These are phyloP conservation scores for Periconia digitata DNA, from an alignment of 2,329 filamentous ascomycete genomes.

Conservation along the genomic window DNA sequence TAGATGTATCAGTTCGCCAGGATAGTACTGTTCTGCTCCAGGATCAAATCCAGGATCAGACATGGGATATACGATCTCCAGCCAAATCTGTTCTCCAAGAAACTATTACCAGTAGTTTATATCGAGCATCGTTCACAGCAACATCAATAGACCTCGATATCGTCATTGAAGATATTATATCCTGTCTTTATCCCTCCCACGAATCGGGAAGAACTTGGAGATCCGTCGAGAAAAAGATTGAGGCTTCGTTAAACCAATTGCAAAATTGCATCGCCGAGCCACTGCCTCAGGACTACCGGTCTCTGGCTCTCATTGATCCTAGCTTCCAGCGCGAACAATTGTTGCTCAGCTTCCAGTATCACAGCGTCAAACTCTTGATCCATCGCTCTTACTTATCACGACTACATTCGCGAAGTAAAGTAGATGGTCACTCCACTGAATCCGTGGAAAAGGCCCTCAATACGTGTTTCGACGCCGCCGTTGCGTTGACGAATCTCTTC, in stretches of 20 bases:
- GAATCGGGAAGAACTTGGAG: no score
- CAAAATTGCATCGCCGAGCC: constrained; percentile 24
- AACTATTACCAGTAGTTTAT: no score
- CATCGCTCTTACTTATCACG: constrained; percentile 43
- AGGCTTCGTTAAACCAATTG: constrained; percentile 25
- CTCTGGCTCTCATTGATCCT: neutral
- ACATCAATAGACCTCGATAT: no score
- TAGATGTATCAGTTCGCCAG: neutral
- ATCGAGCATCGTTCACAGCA: no score
- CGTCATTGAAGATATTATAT: no score
- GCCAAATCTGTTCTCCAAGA: neutral
- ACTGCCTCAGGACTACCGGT: constrained; percentile 20
- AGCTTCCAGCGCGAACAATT: constrained; percentile 13
- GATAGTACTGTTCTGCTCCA: neutral
- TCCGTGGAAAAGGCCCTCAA: constrained; percentile 34
- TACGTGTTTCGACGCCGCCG: constrained; percentile 38
- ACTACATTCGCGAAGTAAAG: constrained; percentile 31
- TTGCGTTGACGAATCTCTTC: constrained; percentile 30
- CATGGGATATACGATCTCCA: no score
- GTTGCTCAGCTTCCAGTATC: constrained; percentile 31
- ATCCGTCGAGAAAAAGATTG: no score
- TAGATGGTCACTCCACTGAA: constrained; percentile 31
- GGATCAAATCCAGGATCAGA: no score
- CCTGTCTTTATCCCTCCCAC: no score
- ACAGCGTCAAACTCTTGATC: constrained; percentile 38